Percentiles rank a stretch among this genome's conserved stretches.
phyloP scores from a whole-genome alignment of 1,284 basidiomycete species.

The Earliella scabrosa region DNA sequence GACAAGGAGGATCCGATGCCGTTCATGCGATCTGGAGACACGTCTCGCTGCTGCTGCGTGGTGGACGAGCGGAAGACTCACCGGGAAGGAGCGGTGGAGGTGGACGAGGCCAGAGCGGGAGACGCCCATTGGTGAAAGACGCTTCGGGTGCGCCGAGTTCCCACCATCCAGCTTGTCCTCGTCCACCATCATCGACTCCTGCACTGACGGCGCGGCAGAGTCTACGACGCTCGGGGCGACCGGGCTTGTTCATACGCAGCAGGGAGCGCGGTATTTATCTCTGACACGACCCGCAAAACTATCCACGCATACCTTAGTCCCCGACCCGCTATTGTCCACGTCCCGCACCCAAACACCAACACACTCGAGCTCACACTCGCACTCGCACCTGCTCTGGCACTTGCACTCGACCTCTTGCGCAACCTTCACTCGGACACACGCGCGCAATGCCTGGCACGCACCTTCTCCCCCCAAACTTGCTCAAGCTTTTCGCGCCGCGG shows the following conservation, averaged over 20 bases:
- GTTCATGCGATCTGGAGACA: slow-evolving; percentile 13
- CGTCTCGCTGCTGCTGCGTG: neutral
- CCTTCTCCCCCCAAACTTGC: slow-evolving; percentile 89
- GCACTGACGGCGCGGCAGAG: slow-evolving; percentile 15
- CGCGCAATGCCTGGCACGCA: slow-evolving; percentile 79
- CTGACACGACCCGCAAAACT: neutral
- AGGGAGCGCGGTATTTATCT: slow-evolving; percentile 22
- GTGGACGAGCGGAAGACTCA: neutral
- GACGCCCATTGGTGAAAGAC: neutral
- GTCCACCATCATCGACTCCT: slow-evolving; percentile 18
- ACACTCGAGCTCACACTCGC: neutral
- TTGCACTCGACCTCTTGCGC: neutral
- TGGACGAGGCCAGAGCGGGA: neutral
- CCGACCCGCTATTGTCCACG: slow-evolving; percentile 10
- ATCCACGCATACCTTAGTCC: slow-evolving; percentile 7
- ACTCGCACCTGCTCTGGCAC: neutral
- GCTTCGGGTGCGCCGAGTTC: slow-evolving; percentile 6
- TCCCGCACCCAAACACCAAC: neutral
- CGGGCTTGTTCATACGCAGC: slow-evolving; percentile 21
- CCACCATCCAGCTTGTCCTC: slow-evolving; percentile 16
- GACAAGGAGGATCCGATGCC: slow-evolving; percentile 6
- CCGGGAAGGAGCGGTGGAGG: neutral
- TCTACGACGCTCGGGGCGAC: slow-evolving; percentile 18
- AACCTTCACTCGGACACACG: neutral
- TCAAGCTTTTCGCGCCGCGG: slow-evolving; percentile 93